These are phyloP conservation scores for Claviceps purpurea DNA, from an alignment of 2,329 filamentous ascomycete genomes.

Conservation along the genomic window DNA sequence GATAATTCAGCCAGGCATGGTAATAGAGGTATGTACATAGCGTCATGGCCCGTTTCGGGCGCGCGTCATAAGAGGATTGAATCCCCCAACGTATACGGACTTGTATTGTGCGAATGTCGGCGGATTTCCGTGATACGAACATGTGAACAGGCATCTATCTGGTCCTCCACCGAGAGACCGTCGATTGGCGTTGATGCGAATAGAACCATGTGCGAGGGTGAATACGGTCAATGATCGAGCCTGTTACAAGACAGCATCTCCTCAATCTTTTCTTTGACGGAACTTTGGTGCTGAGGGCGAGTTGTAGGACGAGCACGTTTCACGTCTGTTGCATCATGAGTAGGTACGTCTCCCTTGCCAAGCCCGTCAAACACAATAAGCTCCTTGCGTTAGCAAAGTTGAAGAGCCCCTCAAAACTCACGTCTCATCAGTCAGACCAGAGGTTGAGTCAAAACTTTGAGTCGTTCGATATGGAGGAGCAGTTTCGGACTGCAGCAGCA, in stretches of 20 bases:
- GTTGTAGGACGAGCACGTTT: too few relatives aligned
- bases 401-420: too few relatives aligned
- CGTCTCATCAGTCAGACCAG: not conserved
- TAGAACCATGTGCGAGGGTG: not conserved
- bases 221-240: too few relatives aligned
- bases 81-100: not conserved
- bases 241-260: too few relatives aligned
- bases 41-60: not conserved
- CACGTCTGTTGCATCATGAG: too few relatives aligned
- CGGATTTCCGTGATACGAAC: slow-evolving; percentile 1
- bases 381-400: too few relatives aligned
- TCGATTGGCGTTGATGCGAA: not conserved
- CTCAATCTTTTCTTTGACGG: too few relatives aligned
- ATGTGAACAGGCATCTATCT: not conserved
- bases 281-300: too few relatives aligned
- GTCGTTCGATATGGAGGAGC: not conserved
- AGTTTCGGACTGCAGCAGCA: not conserved
- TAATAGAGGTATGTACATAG: not conserved
- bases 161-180: not conserved
- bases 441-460: not conserved
- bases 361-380: too few relatives aligned
- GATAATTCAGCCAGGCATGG: not conserved
- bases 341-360: too few relatives aligned
- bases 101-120: not conserved
- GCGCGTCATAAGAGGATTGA: not conserved